Evolutionary conservation across 306 rosid genomes (phyloP), one percentile per base, ranked within the genome.

Genomic region (Begonia peltatifolia): DNA sequence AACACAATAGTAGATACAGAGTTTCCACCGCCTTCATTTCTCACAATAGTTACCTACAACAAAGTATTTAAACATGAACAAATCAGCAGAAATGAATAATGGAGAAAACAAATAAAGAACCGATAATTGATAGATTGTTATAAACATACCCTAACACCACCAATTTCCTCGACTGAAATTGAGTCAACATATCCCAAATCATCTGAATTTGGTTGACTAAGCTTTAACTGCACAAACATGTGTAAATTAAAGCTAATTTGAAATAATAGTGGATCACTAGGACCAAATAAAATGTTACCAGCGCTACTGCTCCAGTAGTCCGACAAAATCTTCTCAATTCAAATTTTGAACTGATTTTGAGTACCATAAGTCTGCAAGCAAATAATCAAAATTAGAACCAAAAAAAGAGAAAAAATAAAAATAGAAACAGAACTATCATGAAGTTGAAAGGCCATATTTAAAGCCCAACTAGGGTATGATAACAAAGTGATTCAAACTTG

Each of bases 321-420:
- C 95, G 87, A 68, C 97, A 89, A 72, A 82, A 85, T 55, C 97
- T 81, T 51, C 95, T 82, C 60, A 89, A 61, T 64, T 89, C 97
- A 70, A 89, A 89, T 56, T 89, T 89, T 47, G 97, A 89, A 77
- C 80, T 82, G 64, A 89, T 82, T 75, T 82, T 89, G 59, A 89
- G 65, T 61, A 89, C 93, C 97, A 89, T 77, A 55, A 89, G 93
- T 86, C 97, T 89, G 69, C 63, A 74, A 56, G 25, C 42, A 83
- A 44, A 7, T 30, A 30, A 5, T 30, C 38, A 30, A 30, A 30
- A 30, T 30, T 30, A 30, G 38, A 30, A 30, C 38, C 3, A 30
- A 30, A 5, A 30, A 30, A 30, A 5, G 0, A 0, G 3, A 4
- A 30, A 30, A 30, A 30, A 30, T 4, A 30, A 30, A 30, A 5